These are phyloP conservation scores for Mortierella sp. DNA, from an alignment of 371 early-diverging fungal species.

Conservation along the genomic window DNA sequence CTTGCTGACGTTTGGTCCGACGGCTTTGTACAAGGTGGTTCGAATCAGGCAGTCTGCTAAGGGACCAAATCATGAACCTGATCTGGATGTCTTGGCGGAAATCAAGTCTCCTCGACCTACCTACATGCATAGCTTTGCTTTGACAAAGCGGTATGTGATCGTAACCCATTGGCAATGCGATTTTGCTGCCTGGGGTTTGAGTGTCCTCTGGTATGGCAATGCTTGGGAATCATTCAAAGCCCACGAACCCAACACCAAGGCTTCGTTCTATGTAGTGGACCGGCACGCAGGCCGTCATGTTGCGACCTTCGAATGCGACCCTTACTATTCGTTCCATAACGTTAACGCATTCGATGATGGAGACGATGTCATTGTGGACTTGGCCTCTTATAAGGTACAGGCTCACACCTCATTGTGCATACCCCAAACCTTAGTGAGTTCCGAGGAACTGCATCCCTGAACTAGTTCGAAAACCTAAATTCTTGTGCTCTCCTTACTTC, in stretches of 20 bases:
- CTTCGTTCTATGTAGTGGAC: constrained; percentile 61
- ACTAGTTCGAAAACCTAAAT: too few species aligned
- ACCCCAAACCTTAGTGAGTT: too few species aligned
- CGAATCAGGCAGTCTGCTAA: constrained; percentile 31
- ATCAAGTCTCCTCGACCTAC: constrained; percentile 58
- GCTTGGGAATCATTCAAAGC: constrained; percentile 54
- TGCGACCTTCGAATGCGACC: constrained; percentile 59
- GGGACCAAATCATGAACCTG: constrained; percentile 44
- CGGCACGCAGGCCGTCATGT: constrained; percentile 60
- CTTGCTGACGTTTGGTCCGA: constrained; percentile 50
- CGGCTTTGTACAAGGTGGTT: constrained; percentile 47
- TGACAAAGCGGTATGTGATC: constrained; percentile 67
- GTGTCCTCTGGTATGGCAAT: constrained; percentile 58
- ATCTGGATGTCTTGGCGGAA: constrained; percentile 57
- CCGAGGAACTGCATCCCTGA: too few species aligned
- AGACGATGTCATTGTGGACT: constrained; percentile 44
- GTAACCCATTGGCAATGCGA: constrained; percentile 62
- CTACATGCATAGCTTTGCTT: constrained; percentile 70
- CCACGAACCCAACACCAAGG: constrained; percentile 54
- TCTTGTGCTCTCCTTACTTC: too few species aligned
- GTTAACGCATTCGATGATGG: constrained; percentile 66
- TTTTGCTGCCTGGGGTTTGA: constrained; percentile 55
- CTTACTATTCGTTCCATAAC: constrained; percentile 65
- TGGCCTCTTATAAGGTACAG: constrained; percentile 31
- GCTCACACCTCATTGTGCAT: too few species aligned